Conservation (phyloP, 805 yeast genomes). For the Spathaspora sp. region DNA sequence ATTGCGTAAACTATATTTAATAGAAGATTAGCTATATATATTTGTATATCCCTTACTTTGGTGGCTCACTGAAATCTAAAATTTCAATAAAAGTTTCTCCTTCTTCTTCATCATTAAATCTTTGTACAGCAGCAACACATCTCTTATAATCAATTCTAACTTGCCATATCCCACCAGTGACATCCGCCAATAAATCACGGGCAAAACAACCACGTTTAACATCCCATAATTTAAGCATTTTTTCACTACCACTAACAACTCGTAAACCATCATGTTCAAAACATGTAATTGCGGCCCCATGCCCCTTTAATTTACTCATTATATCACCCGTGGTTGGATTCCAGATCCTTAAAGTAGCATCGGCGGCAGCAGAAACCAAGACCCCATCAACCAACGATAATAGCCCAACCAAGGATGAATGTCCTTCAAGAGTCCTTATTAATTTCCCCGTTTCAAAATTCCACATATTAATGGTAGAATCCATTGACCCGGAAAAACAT, state of each 20-base stretch:
- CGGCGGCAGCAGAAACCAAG: constrained; percentile 94
- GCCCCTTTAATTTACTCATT: constrained; percentile 70
- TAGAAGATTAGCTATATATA: constrained; percentile 4
- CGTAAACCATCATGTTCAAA: constrained; percentile 84
- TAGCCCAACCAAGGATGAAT: constrained; percentile 84
- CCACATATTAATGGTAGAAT: constrained; percentile 86
- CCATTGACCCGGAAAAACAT: constrained; percentile 91
- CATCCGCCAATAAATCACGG: constrained; percentile 68
- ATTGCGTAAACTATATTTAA: constrained; percentile 31
- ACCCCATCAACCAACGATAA: constrained; percentile 71
- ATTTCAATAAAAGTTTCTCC: constrained; percentile 74
- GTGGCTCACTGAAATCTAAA: constrained; percentile 64
- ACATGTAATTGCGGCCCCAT: constrained; percentile 85
- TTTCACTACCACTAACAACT: constrained; percentile 85
- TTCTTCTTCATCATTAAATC: constrained; percentile 45
- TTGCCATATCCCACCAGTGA: constrained; percentile 90
- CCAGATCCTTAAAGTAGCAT: constrained; percentile 89
- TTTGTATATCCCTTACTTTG: constrained; percentile 4
- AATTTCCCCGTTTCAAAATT: constrained; percentile 73
- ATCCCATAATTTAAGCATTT: constrained; percentile 86
- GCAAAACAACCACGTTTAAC: constrained; percentile 72
- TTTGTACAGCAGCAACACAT: constrained; percentile 88
- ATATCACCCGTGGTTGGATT: constrained; percentile 74
- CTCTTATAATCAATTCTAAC: constrained; percentile 80
- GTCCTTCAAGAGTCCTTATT: constrained; percentile 74